Base-by-base conservation (phyloP, 164 flowering plant species). In the Vitis vinifera region DNA sequence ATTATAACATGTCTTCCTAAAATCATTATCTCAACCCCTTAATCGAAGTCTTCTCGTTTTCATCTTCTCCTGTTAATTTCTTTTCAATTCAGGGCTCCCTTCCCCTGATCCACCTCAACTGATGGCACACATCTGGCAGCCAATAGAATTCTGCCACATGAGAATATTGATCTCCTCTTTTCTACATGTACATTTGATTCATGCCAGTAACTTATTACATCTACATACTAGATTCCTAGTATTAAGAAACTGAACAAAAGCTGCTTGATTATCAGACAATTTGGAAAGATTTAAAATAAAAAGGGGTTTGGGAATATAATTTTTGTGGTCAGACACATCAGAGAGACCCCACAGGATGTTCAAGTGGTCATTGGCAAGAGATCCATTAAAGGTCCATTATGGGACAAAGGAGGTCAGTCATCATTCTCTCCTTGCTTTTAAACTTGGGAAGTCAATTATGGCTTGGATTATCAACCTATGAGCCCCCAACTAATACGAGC, bases 11-110 rank as follows among this genome's bases (percentile, higher is more conserved):
- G 65, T 67, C 76, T 61, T 60, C 55, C 56, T 37, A 31, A 58
- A 71, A 72, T 72, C 64, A 78, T 69, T 17, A 72, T 52, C 63
- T 14, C 55, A 47, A 37, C 9, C 66, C 66, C 68, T 66, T 51
- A 19, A 64, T 64, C 17, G 0, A 64, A 50, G 37, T 10, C 52
- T 68, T 49, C 59, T 10, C 37, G 37, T 10, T 11, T 50, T 68
- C 51, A 62, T 62, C 48, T 27, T 68, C 51, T 16, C 27, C 27
- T 23, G 27, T 23, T 23, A 23, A 23, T 23, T 23, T 23, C 27
- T 23, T 23, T 23, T 23, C 27, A 23, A 63, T 13, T 55, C 58
- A 37, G 14, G 55, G 14, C 12, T 62, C 14, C 11, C 9, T 37
- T 17, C 23, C 9, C 6, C 55, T 53, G 30, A 10, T 49, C 31